Conservation (phyloP, 73 alveolate species). For the Symbiodinium natans region DNA sequence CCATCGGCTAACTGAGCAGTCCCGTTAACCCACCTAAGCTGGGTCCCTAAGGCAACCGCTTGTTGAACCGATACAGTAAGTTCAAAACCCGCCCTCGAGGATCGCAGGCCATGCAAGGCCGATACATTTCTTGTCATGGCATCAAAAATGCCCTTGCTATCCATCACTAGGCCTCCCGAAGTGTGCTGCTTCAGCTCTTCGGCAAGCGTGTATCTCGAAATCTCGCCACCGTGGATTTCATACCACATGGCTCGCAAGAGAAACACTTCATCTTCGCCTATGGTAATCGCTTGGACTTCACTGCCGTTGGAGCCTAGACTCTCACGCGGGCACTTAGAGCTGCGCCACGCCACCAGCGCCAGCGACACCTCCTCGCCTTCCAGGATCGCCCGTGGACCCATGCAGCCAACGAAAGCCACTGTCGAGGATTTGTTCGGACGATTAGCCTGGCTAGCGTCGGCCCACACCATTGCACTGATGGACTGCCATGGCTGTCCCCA, state of each 20-base stretch:
- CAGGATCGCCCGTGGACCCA: neutral
- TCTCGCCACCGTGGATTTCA: neutral
- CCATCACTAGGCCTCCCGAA: neutral
- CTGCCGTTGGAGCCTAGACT: neutral
- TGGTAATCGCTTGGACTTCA: neutral
- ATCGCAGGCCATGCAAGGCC: neutral
- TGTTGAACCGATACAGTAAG: neutral
- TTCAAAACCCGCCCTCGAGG: conserved; percentile 4
- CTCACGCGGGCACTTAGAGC: neutral
- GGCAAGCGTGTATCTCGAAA: neutral
- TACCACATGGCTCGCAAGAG: neutral
- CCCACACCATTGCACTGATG: neutral
- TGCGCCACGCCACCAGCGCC: neutral
- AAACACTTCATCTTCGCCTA: neutral
- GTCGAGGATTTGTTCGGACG: neutral
- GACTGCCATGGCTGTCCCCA: neutral
- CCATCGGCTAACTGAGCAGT: neutral
- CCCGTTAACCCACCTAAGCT: conserved; percentile 29
- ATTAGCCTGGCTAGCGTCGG: conserved; percentile 9
- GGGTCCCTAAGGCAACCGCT: neutral
- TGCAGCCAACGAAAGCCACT: neutral
- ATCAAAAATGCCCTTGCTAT: conserved; percentile 2
- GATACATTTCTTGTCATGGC: neutral
- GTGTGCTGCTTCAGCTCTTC: neutral
- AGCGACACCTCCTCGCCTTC: neutral